Evolutionary conservation across 208 protist species (phyloP).

Genomic region (Acanthamoeba culbertsoni): DNA sequence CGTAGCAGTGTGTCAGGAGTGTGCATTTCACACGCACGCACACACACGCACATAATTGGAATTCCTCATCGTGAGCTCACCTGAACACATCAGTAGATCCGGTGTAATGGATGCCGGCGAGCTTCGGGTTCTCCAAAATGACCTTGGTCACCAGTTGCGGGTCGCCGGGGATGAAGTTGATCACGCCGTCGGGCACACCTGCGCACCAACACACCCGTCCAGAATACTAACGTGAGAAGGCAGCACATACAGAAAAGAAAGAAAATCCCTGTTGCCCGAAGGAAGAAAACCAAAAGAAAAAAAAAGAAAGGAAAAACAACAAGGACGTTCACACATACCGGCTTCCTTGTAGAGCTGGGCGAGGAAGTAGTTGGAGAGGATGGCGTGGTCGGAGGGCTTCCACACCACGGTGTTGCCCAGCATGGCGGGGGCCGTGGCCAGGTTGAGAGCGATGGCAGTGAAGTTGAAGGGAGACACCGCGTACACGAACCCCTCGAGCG

Average conservation of each 20-base stretch:
- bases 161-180: conserved; percentile 82
- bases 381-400: conserved; percentile 93
- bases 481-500: conserved; percentile 95
- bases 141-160: conserved; percentile 67
- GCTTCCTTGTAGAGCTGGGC: conserved; percentile 92
- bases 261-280: no score
- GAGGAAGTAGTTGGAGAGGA: conserved; percentile 90
- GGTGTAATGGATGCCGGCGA: conserved; percentile 95
- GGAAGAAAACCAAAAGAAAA: no score
- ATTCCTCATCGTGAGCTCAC: no score
- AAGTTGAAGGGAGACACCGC: conserved; percentile 98
- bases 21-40: no score
- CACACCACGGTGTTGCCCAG: conserved; percentile 96
- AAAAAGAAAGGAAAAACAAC: no score
- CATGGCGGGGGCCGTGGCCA: conserved; percentile 92
- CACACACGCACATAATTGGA: no score
- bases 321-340: no score
- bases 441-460: conserved; percentile 96
- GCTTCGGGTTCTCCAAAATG: conserved; percentile 73
- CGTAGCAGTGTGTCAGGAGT: not conserved
- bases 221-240: no score
- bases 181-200: conserved; percentile 94
- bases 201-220: not conserved
- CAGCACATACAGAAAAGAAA: no score
- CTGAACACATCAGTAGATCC: conserved; percentile 87